Conservation (phyloP, 179 eudicot genomes). For the Silene noctiflora region DNA sequence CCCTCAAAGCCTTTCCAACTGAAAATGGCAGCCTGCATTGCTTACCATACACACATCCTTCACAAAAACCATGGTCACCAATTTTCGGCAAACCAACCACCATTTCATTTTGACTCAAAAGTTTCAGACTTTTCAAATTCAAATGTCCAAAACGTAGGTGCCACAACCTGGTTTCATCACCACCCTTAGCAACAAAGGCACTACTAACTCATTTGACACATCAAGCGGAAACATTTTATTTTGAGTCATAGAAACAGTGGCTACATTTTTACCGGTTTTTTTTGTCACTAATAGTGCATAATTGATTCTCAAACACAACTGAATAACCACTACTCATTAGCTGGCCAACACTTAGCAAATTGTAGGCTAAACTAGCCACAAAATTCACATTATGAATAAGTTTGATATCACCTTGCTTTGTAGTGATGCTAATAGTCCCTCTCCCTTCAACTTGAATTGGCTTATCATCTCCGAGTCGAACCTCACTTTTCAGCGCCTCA, state of each 20-base stretch:
- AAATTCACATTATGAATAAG: background rate
- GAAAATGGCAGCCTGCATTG: too few species aligned
- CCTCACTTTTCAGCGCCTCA: background rate
- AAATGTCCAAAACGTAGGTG: background rate
- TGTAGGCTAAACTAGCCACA: background rate
- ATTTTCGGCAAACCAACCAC: too few species aligned
- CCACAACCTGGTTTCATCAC: background rate
- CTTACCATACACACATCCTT: too few species aligned
- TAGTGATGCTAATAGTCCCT: background rate
- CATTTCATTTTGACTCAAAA: too few species aligned
- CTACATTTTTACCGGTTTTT: background rate
- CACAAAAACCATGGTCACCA: too few species aligned
- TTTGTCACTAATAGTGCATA: background rate
- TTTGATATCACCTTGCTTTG: slow-evolving; percentile 2
- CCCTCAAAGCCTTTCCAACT: too few species aligned
- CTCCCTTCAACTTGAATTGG: background rate
- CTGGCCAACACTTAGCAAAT: too few species aligned
- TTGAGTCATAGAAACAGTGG: background rate
- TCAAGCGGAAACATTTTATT: background rate
- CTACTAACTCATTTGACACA: background rate
- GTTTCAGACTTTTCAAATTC: too few species aligned
- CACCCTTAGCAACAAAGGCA: background rate
- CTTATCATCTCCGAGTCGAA: background rate
- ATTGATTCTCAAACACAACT: background rate
- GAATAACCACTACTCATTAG: too few species aligned